phyloP scores from a whole-genome alignment of 2,329 filamentous ascomycete genomes.

The Fusarium avenaceum region DNA sequence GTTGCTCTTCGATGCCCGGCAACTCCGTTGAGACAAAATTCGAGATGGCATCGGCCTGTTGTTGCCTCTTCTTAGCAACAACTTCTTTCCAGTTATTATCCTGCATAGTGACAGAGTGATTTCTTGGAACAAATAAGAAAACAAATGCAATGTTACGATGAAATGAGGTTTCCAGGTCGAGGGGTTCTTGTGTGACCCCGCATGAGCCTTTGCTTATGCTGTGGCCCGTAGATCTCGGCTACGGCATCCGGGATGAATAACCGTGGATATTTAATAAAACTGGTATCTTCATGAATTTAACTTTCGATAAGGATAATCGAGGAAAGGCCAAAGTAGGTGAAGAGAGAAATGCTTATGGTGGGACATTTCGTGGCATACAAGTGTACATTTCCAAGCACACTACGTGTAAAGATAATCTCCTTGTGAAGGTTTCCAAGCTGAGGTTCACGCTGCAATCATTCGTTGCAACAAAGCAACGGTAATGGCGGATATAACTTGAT shows the following conservation, averaged over 20 bases:
- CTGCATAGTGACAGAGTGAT: not conserved
- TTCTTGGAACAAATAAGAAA: not conserved
- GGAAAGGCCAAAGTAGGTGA: no score
- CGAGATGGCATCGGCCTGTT: conserved; percentile 14
- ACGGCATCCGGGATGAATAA: not conserved
- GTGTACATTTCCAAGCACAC: no score
- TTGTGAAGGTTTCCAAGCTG: no score
- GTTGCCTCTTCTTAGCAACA: conserved; percentile 11
- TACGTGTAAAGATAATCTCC: no score
- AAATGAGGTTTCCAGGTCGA: not conserved
- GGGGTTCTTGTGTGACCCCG: conserved; percentile 5
- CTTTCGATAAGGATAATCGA: no score
- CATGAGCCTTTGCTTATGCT: conserved; percentile 13
- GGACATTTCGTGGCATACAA: no score
- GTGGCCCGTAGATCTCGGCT: conserved; percentile 6
- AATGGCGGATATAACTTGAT: no score
- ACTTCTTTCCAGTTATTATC: conserved; percentile 10
- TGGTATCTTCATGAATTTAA: no score
- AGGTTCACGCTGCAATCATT: no score
- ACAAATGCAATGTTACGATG: not conserved
- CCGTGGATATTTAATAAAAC: no score
- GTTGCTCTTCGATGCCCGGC: not conserved
- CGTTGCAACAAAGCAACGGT: no score
- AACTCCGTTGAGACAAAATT: conserved; percentile 3
- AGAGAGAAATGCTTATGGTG: no score